phyloP scores from a whole-genome alignment of 345 rosid species.

The Eutrema japonicum region DNA sequence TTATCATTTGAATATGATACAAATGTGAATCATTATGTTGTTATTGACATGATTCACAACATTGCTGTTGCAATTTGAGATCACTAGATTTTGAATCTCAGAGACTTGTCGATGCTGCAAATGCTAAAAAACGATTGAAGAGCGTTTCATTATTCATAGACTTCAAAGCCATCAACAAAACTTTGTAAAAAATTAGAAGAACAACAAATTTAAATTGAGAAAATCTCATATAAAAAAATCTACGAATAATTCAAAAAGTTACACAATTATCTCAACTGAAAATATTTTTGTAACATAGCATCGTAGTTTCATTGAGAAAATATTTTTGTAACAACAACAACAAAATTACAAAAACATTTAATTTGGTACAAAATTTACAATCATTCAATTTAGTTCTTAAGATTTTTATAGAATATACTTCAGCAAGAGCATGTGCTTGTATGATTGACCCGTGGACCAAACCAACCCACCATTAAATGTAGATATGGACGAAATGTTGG shows the following conservation, averaged over 20 bases:
- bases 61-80: too few relatives aligned
- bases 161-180: too few relatives aligned
- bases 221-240: background rate
- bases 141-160: too few relatives aligned
- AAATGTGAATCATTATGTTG: background rate
- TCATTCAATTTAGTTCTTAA: background rate
- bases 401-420: background rate
- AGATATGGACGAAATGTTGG: constrained; percentile 5
- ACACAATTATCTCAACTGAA: background rate
- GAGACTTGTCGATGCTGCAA: too few relatives aligned
- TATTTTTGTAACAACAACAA: background rate
- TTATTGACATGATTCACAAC: too few relatives aligned
- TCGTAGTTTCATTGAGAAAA: background rate
- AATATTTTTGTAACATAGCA: background rate
- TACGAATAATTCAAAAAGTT: background rate
- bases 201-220: too few relatives aligned
- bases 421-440: background rate
- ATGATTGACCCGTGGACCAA: constrained; percentile 8
- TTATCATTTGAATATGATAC: constrained; percentile 17
- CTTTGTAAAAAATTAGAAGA: too few relatives aligned
- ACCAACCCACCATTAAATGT: constrained; percentile 19
- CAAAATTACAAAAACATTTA: background rate
- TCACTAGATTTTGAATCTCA: too few relatives aligned
- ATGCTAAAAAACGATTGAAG: too few relatives aligned
- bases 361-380: background rate